Evolutionary conservation across 2,329 filamentous ascomycete genomes (phyloP), one percentile per base, ranked within the genome.

Genomic region (Neurospora crassa): DNA sequence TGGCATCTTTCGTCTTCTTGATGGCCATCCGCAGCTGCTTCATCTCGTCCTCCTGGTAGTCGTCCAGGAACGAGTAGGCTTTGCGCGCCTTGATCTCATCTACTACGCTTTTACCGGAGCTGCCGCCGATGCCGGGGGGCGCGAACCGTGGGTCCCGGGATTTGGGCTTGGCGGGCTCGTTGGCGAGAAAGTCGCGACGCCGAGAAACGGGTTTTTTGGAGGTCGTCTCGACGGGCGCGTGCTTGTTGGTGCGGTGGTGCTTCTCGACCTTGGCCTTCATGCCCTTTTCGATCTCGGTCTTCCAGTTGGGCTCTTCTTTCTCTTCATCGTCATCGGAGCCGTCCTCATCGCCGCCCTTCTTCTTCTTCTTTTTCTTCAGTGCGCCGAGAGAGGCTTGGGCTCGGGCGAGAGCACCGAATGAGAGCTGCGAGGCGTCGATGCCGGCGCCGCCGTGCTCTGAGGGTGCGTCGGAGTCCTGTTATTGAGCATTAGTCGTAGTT

Each of bases 111-210:
- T 34, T 76, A 77, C 34, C 74, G 72, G 72, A 79, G 76, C 40
- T 75, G 71, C 68, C 79, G 74, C 74, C 80, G 75, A 75, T 85
- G 47, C 85, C 80, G 14, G 90, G 79, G 0, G 90, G 86, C 74
- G 96, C 93, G 83, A 99, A 99, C 69, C 96, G 91, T 20, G 96
- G 96, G 80, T 99, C 96, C 70, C 95, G 91, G 24, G 85, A 76
- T 59, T 84, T 80, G 1, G 86, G 83, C 78, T 92, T 92, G 29
- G 29, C 53, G 71, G 87, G 85, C 16, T 85, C 82, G 7, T 84
- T 82, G 10, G 79, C 72, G 5, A 97, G 83, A n/a, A 96, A 90
- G 71, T 90, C 89, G 69, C 95, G 92, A 77, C 88, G 90, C 71
- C 96, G 91, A 1, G 91, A 90, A 34, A 99, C 96, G 69, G 92